These are phyloP conservation scores for Volutella citrinella DNA, from an alignment of 2,329 filamentous ascomycete genomes.

Conservation along the genomic window DNA sequence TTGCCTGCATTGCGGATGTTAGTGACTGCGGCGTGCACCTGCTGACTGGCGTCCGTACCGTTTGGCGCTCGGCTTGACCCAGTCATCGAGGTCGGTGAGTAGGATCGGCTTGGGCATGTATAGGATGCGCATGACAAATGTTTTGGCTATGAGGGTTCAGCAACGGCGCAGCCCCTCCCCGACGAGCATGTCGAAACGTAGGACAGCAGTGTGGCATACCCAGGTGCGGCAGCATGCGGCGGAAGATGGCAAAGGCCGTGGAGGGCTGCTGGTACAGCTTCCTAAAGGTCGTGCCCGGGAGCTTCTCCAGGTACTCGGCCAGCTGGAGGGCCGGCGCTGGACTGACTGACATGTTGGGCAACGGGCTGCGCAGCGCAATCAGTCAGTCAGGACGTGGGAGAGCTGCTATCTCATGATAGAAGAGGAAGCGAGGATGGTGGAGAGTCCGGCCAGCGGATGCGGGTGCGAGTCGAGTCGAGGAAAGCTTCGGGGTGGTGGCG, in stretches of 20 bases:
- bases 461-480: too few relatives aligned
- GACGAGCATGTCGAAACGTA: too few relatives aligned
- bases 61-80: constrained; percentile 68
- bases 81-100: constrained; percentile 77
- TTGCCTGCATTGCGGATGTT: constrained; percentile 47
- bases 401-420: constrained; percentile 24
- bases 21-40: not conserved
- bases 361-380: constrained; percentile 19
- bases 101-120: constrained; percentile 82
- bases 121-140: constrained; percentile 90
- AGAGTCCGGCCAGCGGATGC: constrained; percentile 3
- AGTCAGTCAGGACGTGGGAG: constrained; percentile 24
- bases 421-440: constrained; percentile 1
- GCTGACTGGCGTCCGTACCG: constrained; percentile 22
- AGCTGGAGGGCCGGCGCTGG: constrained; percentile 53
- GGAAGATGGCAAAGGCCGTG: constrained; percentile 90
- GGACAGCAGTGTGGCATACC: constrained; percentile 60
- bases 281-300: constrained; percentile 84
- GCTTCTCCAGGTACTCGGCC: constrained; percentile 89
- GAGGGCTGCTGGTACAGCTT: constrained; percentile 95
- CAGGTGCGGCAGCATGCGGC: constrained; percentile 92
- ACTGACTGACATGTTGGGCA: constrained; percentile 44
- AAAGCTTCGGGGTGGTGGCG: too few relatives aligned
- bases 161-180: too few relatives aligned
- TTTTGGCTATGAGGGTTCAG: constrained; percentile 64